Evolutionary conservation across 148 eudicot genomes (phyloP).

Genomic region (Amaranthus hypochondriacus): DNA sequence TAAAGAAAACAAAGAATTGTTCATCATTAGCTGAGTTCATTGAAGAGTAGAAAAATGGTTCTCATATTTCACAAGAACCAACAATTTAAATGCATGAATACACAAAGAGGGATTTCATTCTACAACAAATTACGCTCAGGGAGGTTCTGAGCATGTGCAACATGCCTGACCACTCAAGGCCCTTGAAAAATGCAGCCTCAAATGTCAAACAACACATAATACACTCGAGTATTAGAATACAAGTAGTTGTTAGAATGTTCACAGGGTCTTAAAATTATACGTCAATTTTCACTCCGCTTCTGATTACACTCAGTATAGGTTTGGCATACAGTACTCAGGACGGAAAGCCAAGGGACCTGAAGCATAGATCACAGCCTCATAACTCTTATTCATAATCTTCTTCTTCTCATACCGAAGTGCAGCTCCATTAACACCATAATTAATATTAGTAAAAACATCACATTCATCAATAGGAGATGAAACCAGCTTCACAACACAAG

Average conservation of each 20-base stretch:
- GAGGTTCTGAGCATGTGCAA: background rate
- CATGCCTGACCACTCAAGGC: too few species aligned
- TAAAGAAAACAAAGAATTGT: background rate
- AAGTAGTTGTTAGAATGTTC: too few species aligned
- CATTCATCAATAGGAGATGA: slow-evolving; percentile 63
- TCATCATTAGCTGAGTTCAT: background rate
- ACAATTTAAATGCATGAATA: slow-evolving; percentile 12
- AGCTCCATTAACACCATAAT: slow-evolving; percentile 69
- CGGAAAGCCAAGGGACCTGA: slow-evolving; percentile 77
- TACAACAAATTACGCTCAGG: background rate
- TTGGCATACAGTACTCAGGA: slow-evolving; percentile 58
- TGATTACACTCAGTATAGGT: slow-evolving; percentile 16
- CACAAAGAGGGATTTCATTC: background rate
- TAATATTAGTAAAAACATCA: slow-evolving; percentile 52
- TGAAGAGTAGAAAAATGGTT: slow-evolving; percentile 2
- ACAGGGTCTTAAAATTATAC: too few species aligned
- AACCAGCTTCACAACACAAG: slow-evolving; percentile 66
- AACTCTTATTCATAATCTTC: slow-evolving; percentile 32
- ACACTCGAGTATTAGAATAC: too few species aligned
- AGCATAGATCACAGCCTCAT: slow-evolving; percentile 63
- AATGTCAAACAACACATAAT: too few species aligned
- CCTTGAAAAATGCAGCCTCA: too few species aligned
- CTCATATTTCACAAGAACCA: slow-evolving; percentile 11
- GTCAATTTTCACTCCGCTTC: too few species aligned
- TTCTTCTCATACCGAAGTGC: slow-evolving; percentile 52